These are phyloP conservation scores for Xerophyta viscosa DNA, from an alignment of 106 monocot genomes.

Conservation along the genomic window DNA sequence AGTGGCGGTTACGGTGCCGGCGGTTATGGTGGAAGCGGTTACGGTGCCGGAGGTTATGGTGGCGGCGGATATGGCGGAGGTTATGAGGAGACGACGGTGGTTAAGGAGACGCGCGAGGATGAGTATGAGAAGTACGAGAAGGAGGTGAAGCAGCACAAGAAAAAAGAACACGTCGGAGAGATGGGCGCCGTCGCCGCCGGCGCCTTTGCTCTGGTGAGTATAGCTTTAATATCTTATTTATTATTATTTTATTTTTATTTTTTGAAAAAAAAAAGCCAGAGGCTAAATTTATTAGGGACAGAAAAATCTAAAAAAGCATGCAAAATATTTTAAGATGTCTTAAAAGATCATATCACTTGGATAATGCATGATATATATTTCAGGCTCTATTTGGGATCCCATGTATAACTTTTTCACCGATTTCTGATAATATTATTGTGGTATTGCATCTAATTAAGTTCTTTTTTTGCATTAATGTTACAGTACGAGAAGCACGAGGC, in stretches of 20 bases:
- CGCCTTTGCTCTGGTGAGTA: constrained; percentile 44
- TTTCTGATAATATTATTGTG: too few relatives aligned
- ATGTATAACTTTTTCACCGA: too few relatives aligned
- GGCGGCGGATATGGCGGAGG: constrained; percentile 1
- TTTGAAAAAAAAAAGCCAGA: too few relatives aligned
- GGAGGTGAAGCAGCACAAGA: constrained; percentile 55
- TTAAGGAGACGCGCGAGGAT: background rate
- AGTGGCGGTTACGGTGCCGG: constrained; percentile 5
- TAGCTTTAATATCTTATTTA: too few relatives aligned
- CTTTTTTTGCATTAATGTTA: background rate
- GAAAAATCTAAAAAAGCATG: too few relatives aligned
- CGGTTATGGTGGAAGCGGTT: background rate
- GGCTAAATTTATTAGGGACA: too few relatives aligned
- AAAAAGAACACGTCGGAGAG: constrained; percentile 45
- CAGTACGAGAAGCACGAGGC: constrained; percentile 78
- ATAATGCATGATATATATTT: too few relatives aligned
- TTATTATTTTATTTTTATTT: background rate
- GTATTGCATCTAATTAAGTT: background rate
- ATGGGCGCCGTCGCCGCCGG: constrained; percentile 41
- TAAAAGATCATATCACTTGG: too few relatives aligned
- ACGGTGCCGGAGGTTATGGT: background rate
- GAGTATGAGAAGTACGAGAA: constrained; percentile 14
- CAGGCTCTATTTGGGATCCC: too few relatives aligned
- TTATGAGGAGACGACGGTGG: background rate
- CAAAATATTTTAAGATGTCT: too few relatives aligned